A percentile compares a stretch with the other conserved stretches of the same genome.
These are phyloP conservation scores for Leishmania amazonensis DNA, from an alignment of 208 protist species.

Conservation along the genomic window DNA sequence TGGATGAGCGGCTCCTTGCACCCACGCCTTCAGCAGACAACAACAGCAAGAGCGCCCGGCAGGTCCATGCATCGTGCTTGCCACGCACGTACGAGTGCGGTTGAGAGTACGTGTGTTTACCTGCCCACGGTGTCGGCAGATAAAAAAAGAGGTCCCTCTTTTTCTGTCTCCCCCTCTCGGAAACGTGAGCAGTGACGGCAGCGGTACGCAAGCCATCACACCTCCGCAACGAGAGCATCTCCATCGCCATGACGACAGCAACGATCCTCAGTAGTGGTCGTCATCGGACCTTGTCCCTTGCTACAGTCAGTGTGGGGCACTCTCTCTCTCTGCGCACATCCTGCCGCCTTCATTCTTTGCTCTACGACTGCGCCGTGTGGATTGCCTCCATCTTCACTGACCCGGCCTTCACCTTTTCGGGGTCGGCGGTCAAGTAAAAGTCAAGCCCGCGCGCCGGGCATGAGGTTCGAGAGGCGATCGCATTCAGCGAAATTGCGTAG, in stretches of 20 bases:
- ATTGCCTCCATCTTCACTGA: constrained; percentile 12
- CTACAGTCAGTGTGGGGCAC: background rate
- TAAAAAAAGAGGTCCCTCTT: background rate
- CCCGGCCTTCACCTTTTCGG: constrained; percentile 27
- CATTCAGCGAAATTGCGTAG: constrained; percentile 75
- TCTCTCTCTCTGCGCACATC: background rate
- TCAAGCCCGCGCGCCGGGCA: constrained; percentile 45
- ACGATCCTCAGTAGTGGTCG: background rate
- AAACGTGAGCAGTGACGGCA: background rate
- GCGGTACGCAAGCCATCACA: background rate
- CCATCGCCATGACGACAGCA: background rate
- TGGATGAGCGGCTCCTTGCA: background rate
- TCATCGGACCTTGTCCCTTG: background rate
- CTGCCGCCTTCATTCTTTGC: background rate
- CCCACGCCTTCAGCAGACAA: background rate
- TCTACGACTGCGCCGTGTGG: background rate
- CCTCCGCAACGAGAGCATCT: background rate
- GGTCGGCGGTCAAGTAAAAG: constrained; percentile 40
- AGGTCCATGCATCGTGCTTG: background rate
- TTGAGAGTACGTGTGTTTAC: background rate
- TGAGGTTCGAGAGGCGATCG: constrained; percentile 44
- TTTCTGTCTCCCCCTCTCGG: background rate
- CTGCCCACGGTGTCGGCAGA: background rate
- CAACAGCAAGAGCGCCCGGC: background rate
- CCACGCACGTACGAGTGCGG: background rate